A percentile compares a stretch with the other conserved stretches of the same genome.
Conservation (phyloP, 495 filamentous ascomycete species). For the Bacidia gigantensis region DNA sequence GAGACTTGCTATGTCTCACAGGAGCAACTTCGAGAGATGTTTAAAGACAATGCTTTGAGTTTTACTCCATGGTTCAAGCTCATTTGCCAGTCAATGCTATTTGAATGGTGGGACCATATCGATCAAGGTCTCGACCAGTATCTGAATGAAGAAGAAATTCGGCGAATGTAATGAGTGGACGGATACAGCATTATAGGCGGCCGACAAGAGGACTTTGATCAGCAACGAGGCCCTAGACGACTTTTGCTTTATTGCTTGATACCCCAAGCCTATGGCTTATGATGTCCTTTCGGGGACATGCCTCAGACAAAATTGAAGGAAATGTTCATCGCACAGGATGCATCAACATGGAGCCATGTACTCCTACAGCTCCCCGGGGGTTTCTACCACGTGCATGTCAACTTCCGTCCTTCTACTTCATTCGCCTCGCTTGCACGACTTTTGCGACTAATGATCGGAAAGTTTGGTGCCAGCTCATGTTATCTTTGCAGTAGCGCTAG, state of each 20-base stretch:
- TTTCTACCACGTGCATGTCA: too few relatives aligned
- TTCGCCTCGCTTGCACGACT: neutral
- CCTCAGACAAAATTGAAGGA: too few relatives aligned
- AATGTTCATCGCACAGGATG: too few relatives aligned
- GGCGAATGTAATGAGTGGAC: constrained; percentile 53
- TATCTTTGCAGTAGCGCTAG: neutral
- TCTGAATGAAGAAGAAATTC: constrained; percentile 70
- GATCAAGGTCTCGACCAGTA: constrained; percentile 72
- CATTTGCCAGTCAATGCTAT: constrained; percentile 94
- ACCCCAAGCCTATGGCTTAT: too few relatives aligned
- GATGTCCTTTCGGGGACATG: too few relatives aligned
- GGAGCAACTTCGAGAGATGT: constrained; percentile 73
- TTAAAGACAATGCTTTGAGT: constrained; percentile 59
- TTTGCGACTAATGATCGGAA: neutral
- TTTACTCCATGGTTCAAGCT: constrained; percentile 99
- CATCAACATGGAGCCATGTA: too few relatives aligned
- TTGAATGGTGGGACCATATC: constrained; percentile 94
- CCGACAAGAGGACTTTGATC: neutral
- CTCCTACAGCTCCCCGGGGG: too few relatives aligned
- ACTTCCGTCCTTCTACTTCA: too few relatives aligned
- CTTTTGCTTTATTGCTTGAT: too few relatives aligned
- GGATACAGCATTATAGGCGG: neutral
- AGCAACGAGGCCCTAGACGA: too few relatives aligned
- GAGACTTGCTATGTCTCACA: constrained; percentile 71
- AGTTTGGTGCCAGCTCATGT: neutral